Evolutionary conservation across 2,329 filamentous ascomycete species (phyloP), one percentile per base, ranked within the genome.

Genomic region (Plenodomus biglobosus): DNA sequence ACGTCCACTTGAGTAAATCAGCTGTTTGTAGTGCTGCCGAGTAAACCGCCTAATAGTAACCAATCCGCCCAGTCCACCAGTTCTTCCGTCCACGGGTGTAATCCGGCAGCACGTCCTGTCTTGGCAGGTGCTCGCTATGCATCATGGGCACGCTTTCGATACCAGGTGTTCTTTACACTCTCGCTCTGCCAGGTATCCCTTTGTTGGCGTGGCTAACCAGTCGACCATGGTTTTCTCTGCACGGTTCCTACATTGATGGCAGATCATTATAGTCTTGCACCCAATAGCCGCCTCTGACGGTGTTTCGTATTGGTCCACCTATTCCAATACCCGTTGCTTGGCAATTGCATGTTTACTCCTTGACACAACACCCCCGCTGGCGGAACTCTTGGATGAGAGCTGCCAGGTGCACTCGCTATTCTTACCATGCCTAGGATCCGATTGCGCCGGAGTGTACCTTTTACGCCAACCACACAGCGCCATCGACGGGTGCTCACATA

Each of bases 341-440:
- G 18, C 30, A 17, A 32, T 38, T 40, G 36, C 10, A 44, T 36
- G 30, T 20, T 19, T 32, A n/a, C 22, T 36, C 5, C n/a, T 43
- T 37, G 17, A 15, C 16, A 36, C 38, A 18, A 8, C 37, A 35
- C 20, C 21, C n/a, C 38, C 8, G 16, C 13, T 11, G n/a, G 32
- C 30, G 16, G 27, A 13, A 20, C 6, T 8, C n/a, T 40, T 42
- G 20, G 3, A 39, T 36, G n/a, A 40, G 15, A 27, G 17, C 15
- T 41, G 38, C 20, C 27, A 36, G 17, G 17, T 30, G 22, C 27
- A 32, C 27, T 32, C 27, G 27, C 11, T 32, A 32, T 32, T 38
- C 39, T 57, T 41, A 62, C 44, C 7, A 69, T 68, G 65, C 59
- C 60, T 52, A 62, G 58, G 43, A 69, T 68, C 32, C 66, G 64